Percentiles rank a stretch among this genome's conserved stretches.
Conservation (phyloP, 208 protist species). For the Blastocrithidia nonstop region DNA sequence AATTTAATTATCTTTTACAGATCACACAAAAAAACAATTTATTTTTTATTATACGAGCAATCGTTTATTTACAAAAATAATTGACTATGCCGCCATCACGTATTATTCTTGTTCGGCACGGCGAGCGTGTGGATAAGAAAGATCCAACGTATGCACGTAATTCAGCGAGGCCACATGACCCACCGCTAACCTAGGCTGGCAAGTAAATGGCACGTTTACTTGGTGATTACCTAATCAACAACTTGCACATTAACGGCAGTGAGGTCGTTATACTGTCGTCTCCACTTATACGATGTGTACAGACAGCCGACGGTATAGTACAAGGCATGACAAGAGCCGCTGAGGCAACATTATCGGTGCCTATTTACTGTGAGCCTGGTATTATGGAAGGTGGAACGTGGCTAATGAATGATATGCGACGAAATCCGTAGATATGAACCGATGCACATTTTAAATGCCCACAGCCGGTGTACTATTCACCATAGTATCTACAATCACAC, state of each 20-base stretch:
- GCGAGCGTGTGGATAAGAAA: conserved; percentile 33
- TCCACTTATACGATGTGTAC: conserved; percentile 29
- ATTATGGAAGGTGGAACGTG: conserved; percentile 25
- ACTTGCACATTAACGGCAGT: conserved; percentile 7
- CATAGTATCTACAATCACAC: conserved; percentile 10
- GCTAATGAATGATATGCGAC: conserved; percentile 23
- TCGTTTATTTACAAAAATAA: too few species aligned
- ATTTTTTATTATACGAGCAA: neutral
- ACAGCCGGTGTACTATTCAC: conserved; percentile 14
- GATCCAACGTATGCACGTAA: conserved; percentile 14
- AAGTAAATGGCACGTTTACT: conserved; percentile 23
- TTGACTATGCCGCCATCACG: conserved; percentile 12
- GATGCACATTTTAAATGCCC: conserved; percentile 12
- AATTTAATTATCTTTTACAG: neutral
- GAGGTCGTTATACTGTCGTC: conserved; percentile 18
- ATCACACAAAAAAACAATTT: neutral
- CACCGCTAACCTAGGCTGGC: conserved; percentile 31
- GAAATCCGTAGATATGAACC: conserved; percentile 10
- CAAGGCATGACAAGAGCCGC: conserved; percentile 9
- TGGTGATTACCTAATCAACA: conserved; percentile 13
- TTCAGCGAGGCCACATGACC: conserved; percentile 30
- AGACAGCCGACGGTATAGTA: conserved; percentile 27
- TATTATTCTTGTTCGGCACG: conserved; percentile 34
- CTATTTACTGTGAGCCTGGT: conserved; percentile 23
- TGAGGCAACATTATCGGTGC: conserved; percentile 3